Evolutionary conservation across 495 filamentous ascomycete species (phyloP), one percentile per base, ranked within the genome.

Genomic region (Chaetomium cochliodes): DNA sequence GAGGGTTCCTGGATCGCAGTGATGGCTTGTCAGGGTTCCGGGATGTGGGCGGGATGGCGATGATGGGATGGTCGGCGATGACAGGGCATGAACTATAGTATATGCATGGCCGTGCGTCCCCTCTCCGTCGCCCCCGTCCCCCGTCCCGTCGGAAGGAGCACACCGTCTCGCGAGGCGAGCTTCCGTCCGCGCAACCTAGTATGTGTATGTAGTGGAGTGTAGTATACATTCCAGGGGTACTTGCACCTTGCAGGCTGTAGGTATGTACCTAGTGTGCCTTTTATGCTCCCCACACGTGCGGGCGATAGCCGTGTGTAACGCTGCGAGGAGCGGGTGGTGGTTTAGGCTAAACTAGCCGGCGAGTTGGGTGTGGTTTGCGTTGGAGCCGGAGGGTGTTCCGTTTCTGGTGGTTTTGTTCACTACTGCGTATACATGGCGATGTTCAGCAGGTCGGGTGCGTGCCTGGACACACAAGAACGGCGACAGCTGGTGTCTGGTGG

Each of bases 301-400:
- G 41, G 13, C 23, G 42, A 39, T 11, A 63, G 41, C 52, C 41
- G 61, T 57, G 37, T 63, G 61, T 52, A 23, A 63, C 51, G 52
- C 42, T 63, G 61, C 4, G 20, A 39, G 37, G n/a, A 15, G 20
- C 22, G 28, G 18, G 49, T 26, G 20, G 59, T 8, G 26, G 41
- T 44, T 63, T 56, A 57, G 61, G 52, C 61, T 63, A 56, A 63
- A 63, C 33, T 18, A 6, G 25, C 57, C 57, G 57, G 25, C 2
- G 57, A 26, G 37, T 46, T 25, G 26, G 52, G 52, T 7, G 8
- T 28, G 13, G 53, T 4, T 56, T 37, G n/a, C 16, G 5, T 37
- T 5, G 18, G 16, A 15, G 13, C 7, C 20, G 25, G 23, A 52
- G 20, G 15, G 13, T 18, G 49, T 51, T 26, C 13, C 51, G 53